Percentiles rank a stretch among this genome's conserved stretches.
phyloP scores from a whole-genome alignment of 2,329 filamentous ascomycete species.

The Sphaceloma murrayae region DNA sequence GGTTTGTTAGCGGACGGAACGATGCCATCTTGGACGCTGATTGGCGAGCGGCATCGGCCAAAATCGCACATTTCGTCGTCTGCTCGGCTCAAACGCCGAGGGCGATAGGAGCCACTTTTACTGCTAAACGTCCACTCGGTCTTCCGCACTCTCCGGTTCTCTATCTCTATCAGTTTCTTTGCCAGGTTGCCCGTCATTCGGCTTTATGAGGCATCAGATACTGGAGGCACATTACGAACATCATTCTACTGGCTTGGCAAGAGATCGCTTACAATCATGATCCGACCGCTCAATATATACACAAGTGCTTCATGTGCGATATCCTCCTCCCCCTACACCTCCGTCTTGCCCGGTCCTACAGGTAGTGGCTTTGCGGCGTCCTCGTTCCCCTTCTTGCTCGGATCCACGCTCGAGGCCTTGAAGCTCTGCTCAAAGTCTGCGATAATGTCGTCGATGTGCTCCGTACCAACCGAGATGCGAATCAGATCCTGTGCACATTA shows the following conservation, averaged over 20 bases:
- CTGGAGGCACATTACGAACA: no score
- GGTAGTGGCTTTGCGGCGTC: slow-evolving; percentile 1
- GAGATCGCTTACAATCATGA: no score
- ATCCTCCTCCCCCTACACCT: slow-evolving; percentile 5
- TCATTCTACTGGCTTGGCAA: no score
- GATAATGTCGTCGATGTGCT: slow-evolving; percentile 97
- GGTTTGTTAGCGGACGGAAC: neutral
- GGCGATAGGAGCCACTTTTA: no score
- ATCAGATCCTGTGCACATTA: slow-evolving; percentile 61
- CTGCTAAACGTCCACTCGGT: no score
- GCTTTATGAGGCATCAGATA: no score
- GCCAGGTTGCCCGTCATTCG: no score
- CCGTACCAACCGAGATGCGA: slow-evolving; percentile 87
- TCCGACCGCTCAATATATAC: no score
- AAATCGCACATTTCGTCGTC: neutral
- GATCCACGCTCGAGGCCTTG: slow-evolving; percentile 29
- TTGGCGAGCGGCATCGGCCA: neutral
- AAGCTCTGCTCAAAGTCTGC: slow-evolving; percentile 91
- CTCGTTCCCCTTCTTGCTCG: slow-evolving; percentile 9
- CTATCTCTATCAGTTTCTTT: no score
- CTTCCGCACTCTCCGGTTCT: no score
- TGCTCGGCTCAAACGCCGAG: neutral
- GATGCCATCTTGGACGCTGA: neutral
- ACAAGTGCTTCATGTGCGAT: neutral
- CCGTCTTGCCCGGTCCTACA: slow-evolving; percentile 11